Evolutionary conservation across 2,329 filamentous ascomycete species (phyloP).

Genomic region (Penicillium sp.): DNA sequence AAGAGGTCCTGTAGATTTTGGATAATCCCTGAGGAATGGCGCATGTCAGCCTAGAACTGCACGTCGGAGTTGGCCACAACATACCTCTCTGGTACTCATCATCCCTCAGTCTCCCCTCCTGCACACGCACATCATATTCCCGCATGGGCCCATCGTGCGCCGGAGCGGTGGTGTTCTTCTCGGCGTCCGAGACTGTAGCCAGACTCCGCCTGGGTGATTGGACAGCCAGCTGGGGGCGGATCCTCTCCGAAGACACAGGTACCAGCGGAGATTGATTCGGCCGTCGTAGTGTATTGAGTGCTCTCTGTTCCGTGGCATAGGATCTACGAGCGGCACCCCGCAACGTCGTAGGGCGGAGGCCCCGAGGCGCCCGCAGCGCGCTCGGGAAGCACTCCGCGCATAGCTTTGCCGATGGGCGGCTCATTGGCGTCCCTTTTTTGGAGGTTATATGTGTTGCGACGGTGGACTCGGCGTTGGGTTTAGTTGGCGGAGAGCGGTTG

Average conservation of each 20-base stretch:
- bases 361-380: slow-evolving; percentile 22
- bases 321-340: slow-evolving; percentile 15
- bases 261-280: not conserved
- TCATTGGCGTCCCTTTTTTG: slow-evolving; percentile 20
- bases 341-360: slow-evolving; percentile 13
- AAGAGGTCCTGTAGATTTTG: slow-evolving; percentile 85
- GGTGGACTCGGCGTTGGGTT: not conserved
- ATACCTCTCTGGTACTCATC: slow-evolving; percentile 87
- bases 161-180: slow-evolving; percentile 6
- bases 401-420: slow-evolving; percentile 28
- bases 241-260: not conserved
- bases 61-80: not conserved
- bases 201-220: slow-evolving; percentile 15
- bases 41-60: not conserved
- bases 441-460: not conserved
- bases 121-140: slow-evolving; percentile 83
- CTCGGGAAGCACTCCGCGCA: slow-evolving; percentile 28
- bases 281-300: slow-evolving; percentile 2
- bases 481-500: slow-evolving; percentile 1
- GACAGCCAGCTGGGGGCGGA: slow-evolving; percentile 18
- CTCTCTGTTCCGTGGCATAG: slow-evolving; percentile 17
- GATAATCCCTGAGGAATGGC: slow-evolving; percentile 65
- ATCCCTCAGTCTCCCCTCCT: slow-evolving; percentile 69
- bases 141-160: slow-evolving; percentile 64
- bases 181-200: slow-evolving; percentile 16